Conservation (phyloP, 495 filamentous ascomycete genomes). For the Trichoderma erinaceum region DNA sequence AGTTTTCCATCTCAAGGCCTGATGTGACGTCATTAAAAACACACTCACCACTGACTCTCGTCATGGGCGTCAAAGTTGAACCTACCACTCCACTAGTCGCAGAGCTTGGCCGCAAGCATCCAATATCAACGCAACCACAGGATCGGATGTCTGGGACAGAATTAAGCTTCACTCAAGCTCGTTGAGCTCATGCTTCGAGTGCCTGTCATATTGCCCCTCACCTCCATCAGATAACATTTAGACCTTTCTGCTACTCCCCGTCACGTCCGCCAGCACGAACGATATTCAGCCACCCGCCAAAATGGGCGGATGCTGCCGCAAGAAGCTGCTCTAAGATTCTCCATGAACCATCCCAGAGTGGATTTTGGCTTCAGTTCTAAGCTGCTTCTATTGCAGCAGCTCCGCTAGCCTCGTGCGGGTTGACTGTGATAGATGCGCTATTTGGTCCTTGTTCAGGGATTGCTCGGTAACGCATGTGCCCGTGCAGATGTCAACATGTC, state of each 20-base stretch:
- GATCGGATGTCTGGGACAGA: too few species aligned
- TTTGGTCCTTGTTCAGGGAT: too few species aligned
- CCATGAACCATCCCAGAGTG: background rate
- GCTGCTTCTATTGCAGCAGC: background rate
- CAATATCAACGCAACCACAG: background rate
- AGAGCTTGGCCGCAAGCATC: conserved; percentile 10
- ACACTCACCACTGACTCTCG: background rate
- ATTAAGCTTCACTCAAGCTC: too few species aligned
- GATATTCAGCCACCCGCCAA: background rate
- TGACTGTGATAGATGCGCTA: background rate
- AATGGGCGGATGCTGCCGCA: background rate
- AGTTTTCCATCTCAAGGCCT: too few species aligned
- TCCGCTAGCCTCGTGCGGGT: background rate
- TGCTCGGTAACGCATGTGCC: too few species aligned
- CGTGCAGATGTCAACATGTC: background rate
- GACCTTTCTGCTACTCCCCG: background rate
- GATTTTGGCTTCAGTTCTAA: background rate
- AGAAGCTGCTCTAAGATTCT: background rate
- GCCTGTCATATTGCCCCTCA: background rate
- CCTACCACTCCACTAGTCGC: background rate
- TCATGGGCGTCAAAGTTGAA: background rate
- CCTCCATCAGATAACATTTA: background rate
- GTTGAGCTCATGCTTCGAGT: background rate
- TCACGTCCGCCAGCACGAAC: background rate
- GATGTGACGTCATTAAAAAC: background rate